Evolutionary conservation across 2,329 filamentous ascomycete genomes (phyloP).

Genomic region (Periconia digitata): DNA sequence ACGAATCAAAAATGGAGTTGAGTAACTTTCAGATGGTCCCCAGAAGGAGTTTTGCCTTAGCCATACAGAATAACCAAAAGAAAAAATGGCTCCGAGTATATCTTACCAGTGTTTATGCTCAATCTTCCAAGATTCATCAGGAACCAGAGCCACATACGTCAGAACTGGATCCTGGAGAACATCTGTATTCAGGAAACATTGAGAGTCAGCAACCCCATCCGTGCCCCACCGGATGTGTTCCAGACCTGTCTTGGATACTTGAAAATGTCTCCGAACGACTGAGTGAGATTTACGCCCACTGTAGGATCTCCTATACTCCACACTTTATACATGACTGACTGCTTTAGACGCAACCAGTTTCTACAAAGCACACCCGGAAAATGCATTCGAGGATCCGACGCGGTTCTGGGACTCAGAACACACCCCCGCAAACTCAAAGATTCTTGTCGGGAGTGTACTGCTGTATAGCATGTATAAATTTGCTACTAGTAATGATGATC

Average conservation of each 20-base stretch:
- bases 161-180: too few species aligned
- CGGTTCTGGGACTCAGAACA: constrained; percentile 11
- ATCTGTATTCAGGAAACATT: too few species aligned
- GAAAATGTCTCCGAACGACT: constrained; percentile 10
- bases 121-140: too few species aligned
- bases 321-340: neutral
- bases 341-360: constrained; percentile 6
- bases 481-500: constrained; percentile 1
- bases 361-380: constrained; percentile 5
- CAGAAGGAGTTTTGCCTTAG: too few species aligned
- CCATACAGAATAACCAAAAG: too few species aligned
- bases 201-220: neutral
- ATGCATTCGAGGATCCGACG: constrained; percentile 6
- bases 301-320: constrained; percentile 1
- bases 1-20: too few species aligned
- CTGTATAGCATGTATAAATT: constrained; percentile 16
- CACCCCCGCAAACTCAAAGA: constrained; percentile 7
- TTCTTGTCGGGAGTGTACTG: constrained; percentile 12
- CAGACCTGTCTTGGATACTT: constrained; percentile 11
- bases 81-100: too few species aligned
- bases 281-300: constrained; percentile 10
- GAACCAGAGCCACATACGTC: too few species aligned
- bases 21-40: too few species aligned
- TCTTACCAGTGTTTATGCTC: too few species aligned
- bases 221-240: neutral